Evolutionary conservation across 2,329 filamentous ascomycete species (phyloP).

Genomic region (Paecilomyces sp.): DNA sequence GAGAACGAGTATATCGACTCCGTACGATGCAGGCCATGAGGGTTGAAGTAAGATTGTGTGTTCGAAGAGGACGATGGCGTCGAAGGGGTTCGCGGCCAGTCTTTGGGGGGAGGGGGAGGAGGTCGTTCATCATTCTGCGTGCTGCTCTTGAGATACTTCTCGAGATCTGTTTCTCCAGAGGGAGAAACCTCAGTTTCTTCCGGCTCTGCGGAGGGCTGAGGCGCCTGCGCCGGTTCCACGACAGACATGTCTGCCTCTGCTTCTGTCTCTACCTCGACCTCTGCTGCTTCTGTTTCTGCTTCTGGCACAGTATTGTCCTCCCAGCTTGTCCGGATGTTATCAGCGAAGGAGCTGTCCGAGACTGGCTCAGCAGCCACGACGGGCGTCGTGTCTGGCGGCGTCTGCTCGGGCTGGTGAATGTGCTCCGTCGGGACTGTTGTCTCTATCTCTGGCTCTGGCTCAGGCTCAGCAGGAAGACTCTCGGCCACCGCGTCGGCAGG

Average conservation of each 20-base stretch:
- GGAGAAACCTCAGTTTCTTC: conserved; percentile 9
- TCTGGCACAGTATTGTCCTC: conserved; percentile 6
- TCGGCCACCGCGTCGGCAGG: conserved; percentile 8
- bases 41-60: conserved; percentile 38
- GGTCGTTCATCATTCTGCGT: conserved; percentile 22
- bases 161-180: conserved; percentile 30
- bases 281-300: not conserved
- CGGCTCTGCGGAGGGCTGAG: conserved; percentile 8
- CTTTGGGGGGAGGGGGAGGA: conserved; percentile 29
- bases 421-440: not conserved
- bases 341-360: not conserved
- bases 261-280: too few relatives aligned
- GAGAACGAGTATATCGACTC: conserved; percentile 93
- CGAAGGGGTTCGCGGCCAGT: conserved; percentile 18
- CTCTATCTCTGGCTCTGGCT: not conserved
- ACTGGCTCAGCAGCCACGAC: not conserved
- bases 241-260: conserved; percentile 19
- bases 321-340: conserved; percentile 6
- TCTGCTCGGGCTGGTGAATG: too few relatives aligned
- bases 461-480: too few relatives aligned
- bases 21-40: conserved; percentile 50
- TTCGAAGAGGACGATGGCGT: conserved; percentile 23
- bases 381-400: not conserved
- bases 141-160: conserved; percentile 35
- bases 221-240: conserved; percentile 17